phyloP scores from a whole-genome alignment of 2,329 filamentous ascomycete genomes.

The Coniochaeta sp. region DNA sequence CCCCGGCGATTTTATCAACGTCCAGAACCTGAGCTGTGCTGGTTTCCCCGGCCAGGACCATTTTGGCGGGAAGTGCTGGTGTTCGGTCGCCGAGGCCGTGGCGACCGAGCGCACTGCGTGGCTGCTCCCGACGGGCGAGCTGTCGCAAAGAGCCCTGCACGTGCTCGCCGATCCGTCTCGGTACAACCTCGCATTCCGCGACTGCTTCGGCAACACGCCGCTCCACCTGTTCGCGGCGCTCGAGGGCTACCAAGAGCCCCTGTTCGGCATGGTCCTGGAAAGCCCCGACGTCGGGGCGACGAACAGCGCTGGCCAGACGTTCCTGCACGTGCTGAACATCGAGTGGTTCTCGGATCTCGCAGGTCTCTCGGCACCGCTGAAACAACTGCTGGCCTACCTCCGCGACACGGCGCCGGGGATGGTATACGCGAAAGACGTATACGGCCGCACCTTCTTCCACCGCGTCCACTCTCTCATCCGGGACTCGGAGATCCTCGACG shows the following conservation, averaged over 20 bases:
- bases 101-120: constrained; percentile 15
- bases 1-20: constrained; percentile 41
- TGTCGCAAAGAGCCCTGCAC: constrained; percentile 18
- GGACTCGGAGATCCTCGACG: constrained; percentile 19
- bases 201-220: constrained; percentile 40
- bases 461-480: constrained; percentile 24
- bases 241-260: constrained; percentile 17
- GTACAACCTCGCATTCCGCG: constrained; percentile 19
- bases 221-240: constrained; percentile 38
- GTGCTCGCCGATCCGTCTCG: constrained; percentile 12
- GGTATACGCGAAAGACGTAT: constrained; percentile 34
- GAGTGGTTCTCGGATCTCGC: constrained; percentile 23
- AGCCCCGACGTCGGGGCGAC: constrained; percentile 17
- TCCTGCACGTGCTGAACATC: constrained; percentile 34
- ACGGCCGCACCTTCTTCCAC: constrained; percentile 48
- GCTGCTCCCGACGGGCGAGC: constrained; percentile 16
- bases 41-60: constrained; percentile 17
- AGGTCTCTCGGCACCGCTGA: constrained; percentile 14
- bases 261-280: constrained; percentile 18
- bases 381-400: constrained; percentile 20
- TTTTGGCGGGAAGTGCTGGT: constrained; percentile 22
- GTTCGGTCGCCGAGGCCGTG: constrained; percentile 19
- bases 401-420: constrained; percentile 16
- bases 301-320: constrained; percentile 41
- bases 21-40: constrained; percentile 16